Evolutionary conservation across 2,329 filamentous ascomycete species (phyloP).

Genomic region (Stromatinia cepivora): DNA sequence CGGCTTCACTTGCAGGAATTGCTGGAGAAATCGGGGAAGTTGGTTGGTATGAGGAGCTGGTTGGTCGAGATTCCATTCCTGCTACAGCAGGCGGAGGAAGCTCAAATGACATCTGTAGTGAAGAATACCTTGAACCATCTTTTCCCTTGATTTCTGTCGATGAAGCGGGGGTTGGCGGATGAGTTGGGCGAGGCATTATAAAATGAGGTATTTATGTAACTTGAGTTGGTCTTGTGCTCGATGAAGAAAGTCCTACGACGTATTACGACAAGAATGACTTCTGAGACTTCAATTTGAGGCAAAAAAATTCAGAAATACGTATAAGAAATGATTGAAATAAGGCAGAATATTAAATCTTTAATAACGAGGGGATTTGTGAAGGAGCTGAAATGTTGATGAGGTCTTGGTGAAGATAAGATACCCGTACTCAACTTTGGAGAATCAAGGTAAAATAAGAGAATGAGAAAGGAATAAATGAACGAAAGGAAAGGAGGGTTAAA

Average conservation of each 20-base stretch:
- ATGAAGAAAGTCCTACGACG: slow-evolving; percentile 4
- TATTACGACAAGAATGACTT: slow-evolving; percentile 5
- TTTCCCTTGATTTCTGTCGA: slow-evolving; percentile 78
- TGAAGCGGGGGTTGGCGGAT: slow-evolving; percentile 75
- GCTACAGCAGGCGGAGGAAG: slow-evolving; percentile 74
- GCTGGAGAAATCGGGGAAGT: slow-evolving; percentile 46
- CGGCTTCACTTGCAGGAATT: slow-evolving; percentile 44
- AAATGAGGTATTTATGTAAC: slow-evolving; percentile 25
- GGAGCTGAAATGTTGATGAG: not conserved
- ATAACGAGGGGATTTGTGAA: not conserved
- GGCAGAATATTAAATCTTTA: not conserved
- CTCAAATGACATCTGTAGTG: slow-evolving; percentile 68
- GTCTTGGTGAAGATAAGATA: not conserved
- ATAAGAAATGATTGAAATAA: not conserved
- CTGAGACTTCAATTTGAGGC: not conserved
- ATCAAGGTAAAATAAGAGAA: not conserved
- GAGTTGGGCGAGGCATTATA: slow-evolving; percentile 63
- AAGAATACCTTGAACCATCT: slow-evolving; percentile 62
- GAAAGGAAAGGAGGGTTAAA: not conserved
- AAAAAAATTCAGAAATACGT: not conserved
- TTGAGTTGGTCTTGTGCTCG: slow-evolving; percentile 22
- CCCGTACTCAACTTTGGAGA: not conserved
- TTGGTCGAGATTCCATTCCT: slow-evolving; percentile 49
- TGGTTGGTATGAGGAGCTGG: slow-evolving; percentile 52
- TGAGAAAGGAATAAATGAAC: not conserved